Base-by-base conservation (phyloP, 768 basidiomycete genomes). In the Pleurotus cornucopiae region DNA sequence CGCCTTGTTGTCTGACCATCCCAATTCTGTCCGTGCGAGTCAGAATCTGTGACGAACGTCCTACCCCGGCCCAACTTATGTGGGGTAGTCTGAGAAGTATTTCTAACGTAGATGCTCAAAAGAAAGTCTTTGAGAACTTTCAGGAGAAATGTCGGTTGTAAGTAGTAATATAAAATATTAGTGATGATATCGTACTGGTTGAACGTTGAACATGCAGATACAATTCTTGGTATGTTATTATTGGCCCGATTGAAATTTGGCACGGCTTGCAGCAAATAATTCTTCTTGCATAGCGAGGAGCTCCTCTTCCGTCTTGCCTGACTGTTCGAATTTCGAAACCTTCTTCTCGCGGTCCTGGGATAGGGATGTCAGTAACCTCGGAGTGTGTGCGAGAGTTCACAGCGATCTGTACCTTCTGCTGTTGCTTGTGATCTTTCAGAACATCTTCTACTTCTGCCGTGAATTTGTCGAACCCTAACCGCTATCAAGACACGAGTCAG, bases 361-460 rank as follows among this genome's bases (percentile, higher is more conserved):
- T 9, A 54, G 56, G 53, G 12, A 30, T 38, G 58, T 57, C 55
- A 46, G 43, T 21, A 57, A 56, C 9, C 55, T 46, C 52, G 12
- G 26, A 59, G 30, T 37, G 54, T 48, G 23, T 47, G 26, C 34
- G n/a, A 37, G 55, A 39, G 45, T 37, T 55, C 16, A 14, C 26
- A 34, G 44, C 21, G 7, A 48, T 20, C 64, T 80, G 43, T 56
- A 91, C 96, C 82, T 96, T 98, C 70, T 89, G 88, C 61, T 93
- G 89, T 65, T 96, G 91, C 66, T 98, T 98, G 73, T 97, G 94
- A 62, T 97, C 96, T 69, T 94, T 92, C 61, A 97, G 75, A 5
- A 96, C 93, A 64, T 91, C 91, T 66, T 95, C 87, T 0, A 97
- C 91, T 65, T 98, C 94, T 4, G 85, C 71, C 13, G 90, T 89